Base-by-base conservation (phyloP, 2,329 filamentous ascomycete species). In the Calonectria ilicicola region DNA sequence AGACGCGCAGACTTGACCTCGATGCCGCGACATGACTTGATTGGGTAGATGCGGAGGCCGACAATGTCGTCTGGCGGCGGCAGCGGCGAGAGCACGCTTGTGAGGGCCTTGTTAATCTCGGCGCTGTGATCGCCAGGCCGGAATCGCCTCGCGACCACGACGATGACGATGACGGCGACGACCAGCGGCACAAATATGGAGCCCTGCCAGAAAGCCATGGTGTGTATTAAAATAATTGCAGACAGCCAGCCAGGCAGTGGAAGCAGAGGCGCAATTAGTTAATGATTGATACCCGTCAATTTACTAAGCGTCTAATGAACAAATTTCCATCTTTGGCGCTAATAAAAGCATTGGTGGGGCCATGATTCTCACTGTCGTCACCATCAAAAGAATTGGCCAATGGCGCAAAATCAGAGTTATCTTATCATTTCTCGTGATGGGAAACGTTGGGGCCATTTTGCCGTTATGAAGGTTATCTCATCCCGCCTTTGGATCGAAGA, bases 11-110 rank as follows among this genome's bases (percentile, higher is more conserved):
- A 86, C 19, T 86, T 80, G 12, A 93, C 83, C 47, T 87, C 84
- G 75, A 93, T 85, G 12, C 91, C 91, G 56, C 91, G 90, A 76
- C 91, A 93, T 72, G 91, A 93, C 79, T 93, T 93, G 78, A 93
- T 90, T 15, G 91, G 91, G 79, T 93, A 92, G 76, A 92, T 86
- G 69, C 87, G 87, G 14, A 93, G 83, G 27, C 72, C 53, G 58
- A 80, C 62, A 23, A 80, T 80, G 42, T 80, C 76, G 63, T 80
- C 78, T 9, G 35, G 40, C n/a, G 70, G 63, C 14, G 73, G 69
- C 4, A 67, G n/a, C 23, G 69, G 38, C 26, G 40, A 14, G 27
- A 63, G 58, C 40, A 63, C 38, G 40, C 27, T 63, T 27, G 23
- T 46, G 40, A 63, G 58, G 26, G 64, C 47, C 26, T 53, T 66